Percentiles rank a stretch among this genome's conserved stretches.
Evolutionary conservation across 2,329 filamentous ascomycete species (phyloP).

Genomic region (Colletotrichum tropicale): DNA sequence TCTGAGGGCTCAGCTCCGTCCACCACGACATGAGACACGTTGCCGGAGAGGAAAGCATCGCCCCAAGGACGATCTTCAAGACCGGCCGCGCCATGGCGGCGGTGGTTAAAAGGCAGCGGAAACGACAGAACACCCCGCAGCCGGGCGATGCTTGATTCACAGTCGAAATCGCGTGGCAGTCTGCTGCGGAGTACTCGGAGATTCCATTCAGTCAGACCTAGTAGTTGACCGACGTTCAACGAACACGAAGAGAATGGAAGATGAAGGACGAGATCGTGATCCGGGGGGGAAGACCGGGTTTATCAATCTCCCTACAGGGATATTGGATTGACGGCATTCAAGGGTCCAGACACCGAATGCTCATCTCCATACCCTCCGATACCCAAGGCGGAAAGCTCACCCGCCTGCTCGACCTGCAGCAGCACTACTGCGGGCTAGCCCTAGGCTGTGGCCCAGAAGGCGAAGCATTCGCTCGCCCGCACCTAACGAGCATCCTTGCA

Average conservation of each 20-base stretch:
- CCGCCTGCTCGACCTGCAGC: neutral
- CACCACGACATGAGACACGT: constrained; percentile 39
- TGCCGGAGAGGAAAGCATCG: constrained; percentile 21
- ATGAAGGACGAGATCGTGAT: neutral
- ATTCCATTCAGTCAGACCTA: neutral
- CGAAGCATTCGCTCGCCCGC: neutral
- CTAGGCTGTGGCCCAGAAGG: neutral
- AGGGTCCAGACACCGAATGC: neutral
- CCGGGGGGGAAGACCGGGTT: neutral
- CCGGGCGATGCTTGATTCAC: neutral
- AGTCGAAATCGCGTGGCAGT: neutral
- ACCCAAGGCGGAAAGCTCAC: neutral
- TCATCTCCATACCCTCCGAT: neutral
- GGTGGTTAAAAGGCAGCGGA: neutral
- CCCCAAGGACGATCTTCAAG: neutral
- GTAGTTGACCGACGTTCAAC: neutral
- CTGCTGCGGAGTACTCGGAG: neutral
- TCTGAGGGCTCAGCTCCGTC: constrained; percentile 33
- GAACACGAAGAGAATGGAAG: neutral
- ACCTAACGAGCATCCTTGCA: neutral
- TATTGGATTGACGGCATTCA: neutral
- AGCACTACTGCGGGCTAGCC: neutral
- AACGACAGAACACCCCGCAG: neutral
- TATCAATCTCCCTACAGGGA: constrained; percentile 8
- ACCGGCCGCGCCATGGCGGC: neutral